These are phyloP conservation scores for Hygrophorus pudorinus DNA, from an alignment of 768 basidiomycete species.

Conservation along the genomic window DNA sequence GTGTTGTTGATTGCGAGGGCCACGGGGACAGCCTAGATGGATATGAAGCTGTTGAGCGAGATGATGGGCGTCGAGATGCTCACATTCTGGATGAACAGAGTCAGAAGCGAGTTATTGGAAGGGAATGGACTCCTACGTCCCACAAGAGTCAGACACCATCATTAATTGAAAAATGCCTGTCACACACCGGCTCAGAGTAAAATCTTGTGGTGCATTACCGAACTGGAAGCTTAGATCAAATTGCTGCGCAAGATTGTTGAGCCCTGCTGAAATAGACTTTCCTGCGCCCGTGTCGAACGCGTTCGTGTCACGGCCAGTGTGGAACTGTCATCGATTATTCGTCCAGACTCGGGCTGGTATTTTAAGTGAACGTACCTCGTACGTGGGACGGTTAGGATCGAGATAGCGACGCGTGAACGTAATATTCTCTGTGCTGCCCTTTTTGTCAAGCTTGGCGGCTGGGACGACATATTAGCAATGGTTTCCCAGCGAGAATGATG, in stretches of 20 bases:
- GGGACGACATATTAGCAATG: not conserved
- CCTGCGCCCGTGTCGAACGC: slow-evolving; percentile 58
- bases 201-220: slow-evolving; percentile 71
- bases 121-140: slow-evolving; percentile 47
- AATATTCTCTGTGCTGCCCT: slow-evolving; percentile 35
- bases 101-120: slow-evolving; percentile 48
- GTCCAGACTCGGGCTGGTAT: slow-evolving; percentile 2
- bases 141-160: not conserved
- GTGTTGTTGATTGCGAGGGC: slow-evolving; percentile 55
- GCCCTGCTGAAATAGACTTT: slow-evolving; percentile 38
- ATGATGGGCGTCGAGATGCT: slow-evolving; percentile 9
- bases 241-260: slow-evolving; percentile 38
- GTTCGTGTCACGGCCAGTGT: slow-evolving; percentile 39
- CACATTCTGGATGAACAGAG: slow-evolving; percentile 43
- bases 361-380: slow-evolving; percentile 35
- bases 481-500: not conserved
- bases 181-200: slow-evolving; percentile 50
- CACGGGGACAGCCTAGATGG: slow-evolving; percentile 37
- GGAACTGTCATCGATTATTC: slow-evolving; percentile 37
- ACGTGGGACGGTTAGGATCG: slow-evolving; percentile 71
- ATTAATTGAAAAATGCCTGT: not conserved
- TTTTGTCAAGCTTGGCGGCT: slow-evolving; percentile 40
- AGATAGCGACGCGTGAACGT: slow-evolving; percentile 65
- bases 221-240: slow-evolving; percentile 59
- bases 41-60: not conserved